Evolutionary conservation across 768 basidiomycete genomes (phyloP).

Genomic region (Hortiboletus campestris): DNA sequence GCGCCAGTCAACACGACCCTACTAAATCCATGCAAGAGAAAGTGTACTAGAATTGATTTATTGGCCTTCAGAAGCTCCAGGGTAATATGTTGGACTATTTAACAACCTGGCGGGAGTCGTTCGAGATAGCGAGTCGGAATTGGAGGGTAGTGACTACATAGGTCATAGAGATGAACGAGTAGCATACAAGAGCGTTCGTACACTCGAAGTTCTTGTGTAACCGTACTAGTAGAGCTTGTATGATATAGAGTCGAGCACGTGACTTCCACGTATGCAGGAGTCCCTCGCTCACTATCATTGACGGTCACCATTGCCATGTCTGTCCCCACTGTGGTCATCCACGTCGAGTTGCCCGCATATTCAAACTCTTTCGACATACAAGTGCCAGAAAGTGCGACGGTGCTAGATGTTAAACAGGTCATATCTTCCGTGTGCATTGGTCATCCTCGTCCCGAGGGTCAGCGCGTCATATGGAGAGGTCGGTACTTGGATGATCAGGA

Average conservation of each 20-base stretch:
- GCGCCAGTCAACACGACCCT: too few species aligned
- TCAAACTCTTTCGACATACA: constrained; percentile 62
- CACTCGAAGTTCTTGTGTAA: constrained; percentile 42
- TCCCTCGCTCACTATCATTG: neutral
- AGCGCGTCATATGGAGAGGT: constrained; percentile 75
- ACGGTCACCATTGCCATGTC: constrained; percentile 19
- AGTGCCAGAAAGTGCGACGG: constrained; percentile 45
- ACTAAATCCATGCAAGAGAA: too few species aligned
- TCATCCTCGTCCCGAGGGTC: constrained; percentile 64
- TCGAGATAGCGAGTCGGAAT: constrained; percentile 45
- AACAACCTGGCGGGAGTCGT: constrained; percentile 65
- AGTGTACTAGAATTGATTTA: too few species aligned
- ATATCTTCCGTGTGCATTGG: constrained; percentile 62
- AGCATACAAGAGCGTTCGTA: constrained; percentile 49
- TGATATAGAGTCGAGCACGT: constrained; percentile 15
- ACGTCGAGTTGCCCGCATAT: constrained; percentile 75
- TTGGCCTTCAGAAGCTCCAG: constrained; percentile 37
- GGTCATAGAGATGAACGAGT: constrained; percentile 79
- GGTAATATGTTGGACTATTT: constrained; percentile 61
- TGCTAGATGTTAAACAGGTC: constrained; percentile 65
- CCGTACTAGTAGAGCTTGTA: too few species aligned
- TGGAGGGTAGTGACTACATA: constrained; percentile 60
- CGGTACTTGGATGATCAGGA: constrained; percentile 64
- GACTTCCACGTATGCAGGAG: constrained; percentile 30
- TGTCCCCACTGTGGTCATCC: constrained; percentile 39